Conservation (phyloP, 768 basidiomycete genomes). For the Galerina marginata region DNA sequence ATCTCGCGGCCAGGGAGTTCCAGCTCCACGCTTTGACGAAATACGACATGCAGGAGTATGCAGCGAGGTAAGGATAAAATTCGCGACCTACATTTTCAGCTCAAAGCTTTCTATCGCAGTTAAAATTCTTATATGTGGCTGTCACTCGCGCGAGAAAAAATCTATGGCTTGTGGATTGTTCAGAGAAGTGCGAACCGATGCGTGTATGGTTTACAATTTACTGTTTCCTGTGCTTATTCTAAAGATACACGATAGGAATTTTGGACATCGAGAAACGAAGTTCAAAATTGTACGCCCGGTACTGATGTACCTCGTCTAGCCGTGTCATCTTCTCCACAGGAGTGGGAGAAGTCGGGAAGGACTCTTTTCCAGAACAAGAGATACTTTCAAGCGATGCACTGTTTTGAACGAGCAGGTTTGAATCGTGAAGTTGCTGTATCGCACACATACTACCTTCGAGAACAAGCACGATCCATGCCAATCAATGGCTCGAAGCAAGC, state of each 20-base stretch:
- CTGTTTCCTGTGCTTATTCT: background rate
- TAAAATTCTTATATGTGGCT: slow-evolving; percentile 74
- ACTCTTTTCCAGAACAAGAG: slow-evolving; percentile 45
- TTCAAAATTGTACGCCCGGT: slow-evolving; percentile 56
- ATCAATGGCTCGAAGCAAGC: slow-evolving; percentile 16
- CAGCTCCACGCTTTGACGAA: slow-evolving; percentile 54
- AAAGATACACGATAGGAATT: slow-evolving; percentile 41
- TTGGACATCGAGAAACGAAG: slow-evolving; percentile 52
- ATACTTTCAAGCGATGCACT: slow-evolving; percentile 55
- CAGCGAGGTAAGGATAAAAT: slow-evolving; percentile 48
- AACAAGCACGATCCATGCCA: slow-evolving; percentile 48
- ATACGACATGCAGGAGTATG: slow-evolving; percentile 60
- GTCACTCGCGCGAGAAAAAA: slow-evolving; percentile 73
- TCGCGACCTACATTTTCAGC: background rate
- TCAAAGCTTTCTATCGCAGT: slow-evolving; percentile 34
- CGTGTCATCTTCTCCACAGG: slow-evolving; percentile 52
- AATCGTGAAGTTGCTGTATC: slow-evolving; percentile 51
- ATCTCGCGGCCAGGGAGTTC: slow-evolving; percentile 12
- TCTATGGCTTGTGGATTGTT: slow-evolving; percentile 72
- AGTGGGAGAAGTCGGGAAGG: slow-evolving; percentile 42
- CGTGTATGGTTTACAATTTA: slow-evolving; percentile 40
- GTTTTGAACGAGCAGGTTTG: slow-evolving; percentile 44
- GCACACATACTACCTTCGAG: slow-evolving; percentile 58
- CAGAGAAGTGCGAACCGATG: slow-evolving; percentile 61
- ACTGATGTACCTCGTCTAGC: slow-evolving; percentile 59